These are phyloP conservation scores for Leishmania amazonensis DNA, from an alignment of 208 protist species.

Conservation along the genomic window DNA sequence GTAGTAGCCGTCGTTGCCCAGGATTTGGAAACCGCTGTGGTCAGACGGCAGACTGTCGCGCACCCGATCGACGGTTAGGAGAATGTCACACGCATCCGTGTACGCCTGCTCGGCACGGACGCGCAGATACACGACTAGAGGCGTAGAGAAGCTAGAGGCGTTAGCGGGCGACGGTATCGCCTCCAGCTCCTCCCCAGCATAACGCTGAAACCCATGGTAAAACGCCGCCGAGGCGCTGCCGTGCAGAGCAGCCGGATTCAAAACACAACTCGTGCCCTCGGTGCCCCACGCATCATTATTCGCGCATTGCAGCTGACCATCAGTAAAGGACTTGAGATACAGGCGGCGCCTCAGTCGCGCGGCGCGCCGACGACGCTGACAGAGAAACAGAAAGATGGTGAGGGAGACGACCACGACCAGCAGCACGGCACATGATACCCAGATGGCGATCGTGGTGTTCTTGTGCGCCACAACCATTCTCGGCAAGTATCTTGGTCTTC, in stretches of 20 bases:
- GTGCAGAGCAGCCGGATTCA: background rate
- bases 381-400: conserved; percentile 32
- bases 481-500: background rate
- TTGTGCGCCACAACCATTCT: conserved; percentile 44
- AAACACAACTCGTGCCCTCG: background rate
- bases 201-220: conserved; percentile 23
- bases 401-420: conserved; percentile 49
- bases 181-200: conserved; percentile 24
- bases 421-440: conserved; percentile 52
- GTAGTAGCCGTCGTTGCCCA: conserved; percentile 61
- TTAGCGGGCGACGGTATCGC: conserved; percentile 16
- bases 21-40: conserved; percentile 23
- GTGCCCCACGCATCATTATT: conserved; percentile 2
- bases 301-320: background rate
- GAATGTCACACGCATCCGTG: conserved; percentile 46
- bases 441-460: conserved; percentile 55
- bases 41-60: conserved; percentile 19
- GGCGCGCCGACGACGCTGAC: conserved; percentile 15
- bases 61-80: conserved; percentile 43
- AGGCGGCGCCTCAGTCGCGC: conserved; percentile 10
- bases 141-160: conserved; percentile 12
- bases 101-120: conserved; percentile 17
- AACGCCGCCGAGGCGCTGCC: background rate
- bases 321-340: conserved; percentile 1
- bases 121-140: conserved; percentile 33